Evolutionary conservation across 2,329 filamentous ascomycete genomes (phyloP).

Genomic region (Colletotrichum endophyticum): DNA sequence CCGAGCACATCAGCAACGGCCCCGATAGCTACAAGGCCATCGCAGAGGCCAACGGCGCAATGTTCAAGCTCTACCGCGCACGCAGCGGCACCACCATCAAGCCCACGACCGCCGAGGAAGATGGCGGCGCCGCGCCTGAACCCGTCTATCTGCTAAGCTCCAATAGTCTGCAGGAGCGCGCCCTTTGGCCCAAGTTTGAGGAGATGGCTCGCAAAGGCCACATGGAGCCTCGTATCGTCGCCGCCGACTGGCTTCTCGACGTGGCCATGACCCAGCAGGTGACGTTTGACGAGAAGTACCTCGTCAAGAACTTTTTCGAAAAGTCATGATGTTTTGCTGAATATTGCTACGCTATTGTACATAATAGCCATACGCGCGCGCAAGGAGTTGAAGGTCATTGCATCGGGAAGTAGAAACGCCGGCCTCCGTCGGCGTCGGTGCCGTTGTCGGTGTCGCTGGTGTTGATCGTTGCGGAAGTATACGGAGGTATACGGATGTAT

Average conservation of each 20-base stretch:
- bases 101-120: slow-evolving; percentile 65
- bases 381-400: background rate
- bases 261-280: slow-evolving; percentile 88
- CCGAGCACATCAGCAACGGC: slow-evolving; percentile 78
- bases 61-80: slow-evolving; percentile 78
- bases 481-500: background rate
- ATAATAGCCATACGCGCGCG: background rate
- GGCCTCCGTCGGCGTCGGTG: background rate
- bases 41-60: slow-evolving; percentile 85
- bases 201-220: slow-evolving; percentile 79
- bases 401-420: background rate
- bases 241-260: slow-evolving; percentile 87
- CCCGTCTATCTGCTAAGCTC: slow-evolving; percentile 86
- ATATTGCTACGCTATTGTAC: background rate
- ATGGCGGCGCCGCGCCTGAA: slow-evolving; percentile 65
- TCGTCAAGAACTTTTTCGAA: slow-evolving; percentile 50
- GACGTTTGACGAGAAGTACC: slow-evolving; percentile 68
- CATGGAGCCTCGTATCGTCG: slow-evolving; percentile 81
- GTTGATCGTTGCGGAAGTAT: background rate
- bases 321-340: background rate
- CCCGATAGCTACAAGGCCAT: slow-evolving; percentile 86
- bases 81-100: slow-evolving; percentile 72
- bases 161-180: slow-evolving; percentile 67
- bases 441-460: background rate
- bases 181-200: slow-evolving; percentile 80